Conservation (phyloP, 108 stramenopile species). For the Tribonema minus region DNA sequence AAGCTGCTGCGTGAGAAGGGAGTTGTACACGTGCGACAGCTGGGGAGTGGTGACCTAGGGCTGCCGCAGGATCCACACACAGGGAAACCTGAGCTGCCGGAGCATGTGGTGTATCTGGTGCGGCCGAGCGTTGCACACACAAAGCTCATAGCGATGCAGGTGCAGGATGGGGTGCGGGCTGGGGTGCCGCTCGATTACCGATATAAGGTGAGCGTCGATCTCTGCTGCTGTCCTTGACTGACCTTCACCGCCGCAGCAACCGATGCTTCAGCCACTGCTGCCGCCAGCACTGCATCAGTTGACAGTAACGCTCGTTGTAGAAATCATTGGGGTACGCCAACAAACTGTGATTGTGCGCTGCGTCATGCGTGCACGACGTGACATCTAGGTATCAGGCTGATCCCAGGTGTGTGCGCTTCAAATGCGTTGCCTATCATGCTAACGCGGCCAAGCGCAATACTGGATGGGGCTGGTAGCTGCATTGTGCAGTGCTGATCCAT, state of each 20-base stretch:
- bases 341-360: too few species aligned
- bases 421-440: too few species aligned
- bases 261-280: background rate
- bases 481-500: too few species aligned
- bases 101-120: conserved; percentile 33
- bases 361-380: too few species aligned
- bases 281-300: background rate
- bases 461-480: too few species aligned
- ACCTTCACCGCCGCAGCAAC: background rate
- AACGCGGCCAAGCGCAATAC: too few species aligned
- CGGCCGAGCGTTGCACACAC: conserved; percentile 16
- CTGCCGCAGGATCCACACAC: background rate
- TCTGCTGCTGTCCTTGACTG: background rate
- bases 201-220: conserved; percentile 1
- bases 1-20: conserved; percentile 33
- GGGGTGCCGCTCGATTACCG: conserved; percentile 19
- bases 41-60: conserved; percentile 18
- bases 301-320: background rate
- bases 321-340: too few species aligned
- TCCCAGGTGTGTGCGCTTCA: too few species aligned
- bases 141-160: conserved; percentile 28
- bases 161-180: conserved; percentile 3
- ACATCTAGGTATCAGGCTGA: too few species aligned
- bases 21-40: conserved; percentile 19
- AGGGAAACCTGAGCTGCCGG: conserved; percentile 1